A percentile compares a stretch with the other conserved stretches of the same genome.
Evolutionary conservation across 2,329 filamentous ascomycete species (phyloP).

Genomic region (Hypoxylon sp.): DNA sequence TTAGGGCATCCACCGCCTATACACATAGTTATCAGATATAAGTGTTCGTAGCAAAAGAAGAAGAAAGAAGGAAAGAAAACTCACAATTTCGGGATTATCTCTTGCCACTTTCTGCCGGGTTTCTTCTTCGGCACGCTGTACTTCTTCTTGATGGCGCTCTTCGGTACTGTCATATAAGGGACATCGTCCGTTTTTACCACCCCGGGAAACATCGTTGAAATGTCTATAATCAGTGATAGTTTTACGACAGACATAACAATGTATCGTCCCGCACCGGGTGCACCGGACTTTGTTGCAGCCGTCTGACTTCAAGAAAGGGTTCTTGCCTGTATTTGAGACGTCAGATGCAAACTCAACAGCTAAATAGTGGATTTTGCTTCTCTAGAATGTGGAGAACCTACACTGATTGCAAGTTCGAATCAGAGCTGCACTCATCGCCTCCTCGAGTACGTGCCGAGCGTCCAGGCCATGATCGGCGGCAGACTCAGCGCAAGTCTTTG

Average conservation of each 20-base stretch:
- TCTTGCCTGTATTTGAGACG: constrained; percentile 62
- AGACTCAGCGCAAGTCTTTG: constrained; percentile 78
- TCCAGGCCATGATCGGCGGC: constrained; percentile 71
- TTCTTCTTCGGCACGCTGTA: constrained; percentile 71
- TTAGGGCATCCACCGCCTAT: constrained; percentile 66
- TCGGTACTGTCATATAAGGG: constrained; percentile 76
- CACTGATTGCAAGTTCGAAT: constrained; percentile 82
- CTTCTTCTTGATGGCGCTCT: constrained; percentile 73
- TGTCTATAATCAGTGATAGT: constrained; percentile 75
- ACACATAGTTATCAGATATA: constrained; percentile 38
- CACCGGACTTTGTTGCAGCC: constrained; percentile 92
- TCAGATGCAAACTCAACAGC: neutral
- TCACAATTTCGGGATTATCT: constrained; percentile 72
- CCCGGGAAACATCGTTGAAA: constrained; percentile 70
- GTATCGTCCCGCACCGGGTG: constrained; percentile 68
- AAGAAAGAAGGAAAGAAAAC: constrained; percentile 7
- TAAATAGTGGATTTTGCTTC: neutral
- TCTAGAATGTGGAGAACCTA: constrained; percentile 44
- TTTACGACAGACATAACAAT: constrained; percentile 81
- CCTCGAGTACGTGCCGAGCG: constrained; percentile 79
- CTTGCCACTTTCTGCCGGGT: constrained; percentile 69
- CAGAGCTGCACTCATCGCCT: constrained; percentile 85
- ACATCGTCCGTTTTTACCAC: constrained; percentile 70
- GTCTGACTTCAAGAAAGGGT: constrained; percentile 81
- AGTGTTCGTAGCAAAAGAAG: constrained; percentile 7